A percentile compares a stretch with the other conserved stretches of the same genome.
Conservation (phyloP, 2,329 filamentous ascomycete genomes). For the Trichophaea hybrida region DNA sequence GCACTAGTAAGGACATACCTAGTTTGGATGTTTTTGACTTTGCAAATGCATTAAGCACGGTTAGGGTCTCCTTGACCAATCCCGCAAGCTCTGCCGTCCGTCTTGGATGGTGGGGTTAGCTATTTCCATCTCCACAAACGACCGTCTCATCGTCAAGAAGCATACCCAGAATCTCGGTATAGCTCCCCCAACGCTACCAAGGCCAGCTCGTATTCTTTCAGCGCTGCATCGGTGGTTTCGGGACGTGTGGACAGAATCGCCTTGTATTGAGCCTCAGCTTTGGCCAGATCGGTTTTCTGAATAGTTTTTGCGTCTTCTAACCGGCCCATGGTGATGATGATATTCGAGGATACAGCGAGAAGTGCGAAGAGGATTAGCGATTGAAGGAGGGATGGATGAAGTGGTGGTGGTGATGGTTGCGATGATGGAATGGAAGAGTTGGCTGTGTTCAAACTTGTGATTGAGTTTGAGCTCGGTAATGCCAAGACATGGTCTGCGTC, state of each 20-base stretch:
- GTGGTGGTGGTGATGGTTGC: conserved; percentile 7
- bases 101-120: conserved; percentile 34
- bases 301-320: conserved; percentile 82
- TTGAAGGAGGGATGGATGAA: conserved; percentile 6
- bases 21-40: conserved; percentile 98
- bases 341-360: conserved; percentile 6
- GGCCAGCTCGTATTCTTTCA: conserved; percentile 82
- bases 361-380: not conserved
- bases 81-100: conserved; percentile 74
- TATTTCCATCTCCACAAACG: conserved; percentile 1
- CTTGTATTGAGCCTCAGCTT: conserved; percentile 79
- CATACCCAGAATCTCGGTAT: conserved; percentile 75
- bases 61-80: conserved; percentile 77
- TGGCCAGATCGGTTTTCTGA: conserved; percentile 61
- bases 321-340: conserved; percentile 37
- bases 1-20: conserved; percentile 43
- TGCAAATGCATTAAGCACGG: conserved; percentile 85
- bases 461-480: not conserved
- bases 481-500: not conserved
- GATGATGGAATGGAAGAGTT: conserved; percentile 12
- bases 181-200: conserved; percentile 80
- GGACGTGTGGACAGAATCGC: conserved; percentile 76
- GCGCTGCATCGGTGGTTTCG: conserved; percentile 68
- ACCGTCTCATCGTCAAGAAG: conserved; percentile 1
- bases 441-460: conserved; percentile 7